phyloP scores from a whole-genome alignment of 257 asterid species.

The Solanum bukasovii region DNA sequence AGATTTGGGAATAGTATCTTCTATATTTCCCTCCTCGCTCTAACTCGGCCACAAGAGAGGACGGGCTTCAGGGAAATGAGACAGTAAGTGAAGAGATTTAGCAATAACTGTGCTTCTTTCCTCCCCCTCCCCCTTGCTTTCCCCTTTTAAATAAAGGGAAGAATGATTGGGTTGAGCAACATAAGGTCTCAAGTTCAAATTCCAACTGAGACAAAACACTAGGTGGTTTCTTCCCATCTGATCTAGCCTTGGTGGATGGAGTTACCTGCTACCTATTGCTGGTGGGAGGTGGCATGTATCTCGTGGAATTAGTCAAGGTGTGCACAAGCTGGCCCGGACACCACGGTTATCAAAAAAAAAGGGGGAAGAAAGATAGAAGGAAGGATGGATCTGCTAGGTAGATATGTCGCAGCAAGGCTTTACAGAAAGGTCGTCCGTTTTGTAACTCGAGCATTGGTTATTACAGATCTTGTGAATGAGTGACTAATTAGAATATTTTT shows the following conservation, averaged over 20 bases:
- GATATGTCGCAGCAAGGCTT: not conserved
- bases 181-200: not conserved
- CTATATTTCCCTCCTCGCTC: not conserved
- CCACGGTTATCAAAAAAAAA: not conserved
- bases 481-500: not conserved
- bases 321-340: not conserved
- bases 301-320: not conserved
- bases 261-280: not conserved
- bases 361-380: not conserved
- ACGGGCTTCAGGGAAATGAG: not conserved
- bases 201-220: not conserved
- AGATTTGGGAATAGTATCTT: not conserved
- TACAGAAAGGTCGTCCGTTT: not conserved
- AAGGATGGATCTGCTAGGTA: not conserved
- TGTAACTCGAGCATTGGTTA: not conserved
- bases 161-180: not conserved
- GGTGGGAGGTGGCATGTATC: not conserved
- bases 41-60: not conserved
- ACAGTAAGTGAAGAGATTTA: not conserved
- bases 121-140: not conserved
- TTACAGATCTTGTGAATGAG: not conserved
- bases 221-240: not conserved
- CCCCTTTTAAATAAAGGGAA: not conserved
- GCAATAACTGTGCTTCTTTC: not conserved
- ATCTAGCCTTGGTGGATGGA: not conserved